Conservation (phyloP, 2,329 filamentous ascomycete genomes). For the Aspergillus pseudotamarii region DNA sequence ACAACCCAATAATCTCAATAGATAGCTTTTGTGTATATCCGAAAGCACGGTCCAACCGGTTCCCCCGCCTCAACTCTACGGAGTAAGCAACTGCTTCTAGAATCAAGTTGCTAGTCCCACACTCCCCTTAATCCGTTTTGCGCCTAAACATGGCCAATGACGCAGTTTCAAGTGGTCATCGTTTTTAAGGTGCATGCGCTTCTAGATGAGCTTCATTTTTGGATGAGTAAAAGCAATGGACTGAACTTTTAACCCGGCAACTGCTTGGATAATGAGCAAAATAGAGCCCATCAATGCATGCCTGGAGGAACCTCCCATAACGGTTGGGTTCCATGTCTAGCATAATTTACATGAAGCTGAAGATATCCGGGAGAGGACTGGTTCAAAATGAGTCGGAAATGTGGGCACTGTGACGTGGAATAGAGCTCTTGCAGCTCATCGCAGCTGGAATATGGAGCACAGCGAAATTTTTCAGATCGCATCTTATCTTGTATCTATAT, state of each 20-base stretch:
- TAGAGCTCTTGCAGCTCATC: background rate
- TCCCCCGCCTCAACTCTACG: background rate
- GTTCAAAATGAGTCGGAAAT: background rate
- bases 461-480: background rate
- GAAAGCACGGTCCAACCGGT: background rate
- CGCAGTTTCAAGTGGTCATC: background rate
- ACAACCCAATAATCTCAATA: background rate
- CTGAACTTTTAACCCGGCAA: background rate
- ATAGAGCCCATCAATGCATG: background rate
- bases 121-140: background rate
- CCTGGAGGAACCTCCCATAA: background rate
- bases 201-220: background rate
- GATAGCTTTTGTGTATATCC: background rate
- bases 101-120: slow-evolving; percentile 1
- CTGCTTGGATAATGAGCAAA: background rate
- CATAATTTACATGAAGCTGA: background rate
- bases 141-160: background rate
- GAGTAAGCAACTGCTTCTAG: background rate
- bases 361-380: background rate
- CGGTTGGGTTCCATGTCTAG: background rate
- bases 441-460: background rate
- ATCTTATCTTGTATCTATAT: slow-evolving; percentile 4
- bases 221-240: background rate
- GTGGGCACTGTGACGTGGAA: background rate
- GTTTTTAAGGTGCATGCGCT: background rate